Base-by-base conservation (phyloP, 192 early-diverging fungal genomes). In the Entomortierella lignicola region DNA sequence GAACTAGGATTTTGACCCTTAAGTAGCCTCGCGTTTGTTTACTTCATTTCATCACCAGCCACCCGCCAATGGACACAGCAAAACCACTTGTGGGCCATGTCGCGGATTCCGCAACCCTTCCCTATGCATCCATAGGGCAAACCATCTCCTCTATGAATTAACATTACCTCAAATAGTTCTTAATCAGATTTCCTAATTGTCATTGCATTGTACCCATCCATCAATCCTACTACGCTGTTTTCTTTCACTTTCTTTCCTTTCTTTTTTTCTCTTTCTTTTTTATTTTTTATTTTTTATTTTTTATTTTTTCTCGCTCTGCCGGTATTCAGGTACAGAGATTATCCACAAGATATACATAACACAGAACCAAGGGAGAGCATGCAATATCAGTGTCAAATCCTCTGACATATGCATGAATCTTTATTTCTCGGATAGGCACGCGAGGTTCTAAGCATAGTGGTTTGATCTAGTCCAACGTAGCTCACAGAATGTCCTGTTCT, bases 401-500 rank as follows among this genome's bases (percentile, higher is more conserved):
- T 15, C 15, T 47, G 20, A 47, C 44, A 47, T 5, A 47, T 15
- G 44, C 3, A 4, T 15, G 34, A 37, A 12, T 47, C 12, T 4
- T 47, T 3, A 15, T 47, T 12, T 15, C 44, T 47, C 17, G 17
- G 44, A 47, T 47, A 37, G 34, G 34, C 34, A 37, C 34, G 4
- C 34, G 10, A 10, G 34, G 34, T 10, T 37, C 34, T 37, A 7
- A 37, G 4, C 4, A 37, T 37, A 37, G 10, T 7, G 34, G 10
- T 37, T 7, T 10, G 10, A 10, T 37, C 34, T 37, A 37, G 34
- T 37, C 34, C 34, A 10, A 37, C 4, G 34, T 7, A 10, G 44
- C 12, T 20, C 44, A 12, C 44, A 15, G 44, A 12, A 79, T 79
- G 75, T 70, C 75, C 50, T 70, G 68, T 48, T 50, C 75, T 50